These are phyloP conservation scores for Saccharomycopsis hybrid DNA, from an alignment of 1,139 yeast genomes.

Conservation along the genomic window DNA sequence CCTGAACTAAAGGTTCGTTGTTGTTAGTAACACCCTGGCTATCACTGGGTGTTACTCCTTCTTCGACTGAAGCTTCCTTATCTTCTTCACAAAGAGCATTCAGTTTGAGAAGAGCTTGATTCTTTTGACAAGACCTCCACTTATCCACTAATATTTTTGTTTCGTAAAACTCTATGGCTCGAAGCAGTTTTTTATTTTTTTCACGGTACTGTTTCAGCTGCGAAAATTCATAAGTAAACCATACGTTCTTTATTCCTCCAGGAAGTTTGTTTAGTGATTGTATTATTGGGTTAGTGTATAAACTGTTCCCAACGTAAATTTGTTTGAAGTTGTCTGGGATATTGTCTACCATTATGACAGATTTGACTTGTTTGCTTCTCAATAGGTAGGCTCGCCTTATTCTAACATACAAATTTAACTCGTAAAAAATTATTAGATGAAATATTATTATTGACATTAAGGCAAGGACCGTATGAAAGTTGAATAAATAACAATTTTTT, in stretches of 20 bases:
- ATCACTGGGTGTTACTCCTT: too few species aligned
- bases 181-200: conserved; percentile 32
- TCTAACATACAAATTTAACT: conserved; percentile 41
- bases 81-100: too few species aligned
- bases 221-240: conserved; percentile 46
- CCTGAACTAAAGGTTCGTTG: too few species aligned
- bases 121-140: conserved; percentile 13
- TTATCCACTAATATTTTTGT: conserved; percentile 23
- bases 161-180: conserved; percentile 36
- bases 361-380: conserved; percentile 23
- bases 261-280: conserved; percentile 29
- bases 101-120: too few species aligned
- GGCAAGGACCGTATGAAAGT: conserved; percentile 50
- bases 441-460: conserved; percentile 45
- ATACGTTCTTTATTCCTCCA: conserved; percentile 41
- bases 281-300: conserved; percentile 7
- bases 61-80: too few species aligned
- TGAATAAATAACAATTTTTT: conserved; percentile 38
- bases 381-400: conserved; percentile 38
- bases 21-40: too few species aligned
- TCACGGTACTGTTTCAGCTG: conserved; percentile 31
- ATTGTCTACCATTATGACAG: conserved; percentile 19
- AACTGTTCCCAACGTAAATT: conserved; percentile 1
- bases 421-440: conserved; percentile 46
- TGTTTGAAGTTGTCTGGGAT: conserved; percentile 3